phyloP scores from a whole-genome alignment of 2,329 filamentous ascomycete species.

The Fonsecaea erecta region DNA sequence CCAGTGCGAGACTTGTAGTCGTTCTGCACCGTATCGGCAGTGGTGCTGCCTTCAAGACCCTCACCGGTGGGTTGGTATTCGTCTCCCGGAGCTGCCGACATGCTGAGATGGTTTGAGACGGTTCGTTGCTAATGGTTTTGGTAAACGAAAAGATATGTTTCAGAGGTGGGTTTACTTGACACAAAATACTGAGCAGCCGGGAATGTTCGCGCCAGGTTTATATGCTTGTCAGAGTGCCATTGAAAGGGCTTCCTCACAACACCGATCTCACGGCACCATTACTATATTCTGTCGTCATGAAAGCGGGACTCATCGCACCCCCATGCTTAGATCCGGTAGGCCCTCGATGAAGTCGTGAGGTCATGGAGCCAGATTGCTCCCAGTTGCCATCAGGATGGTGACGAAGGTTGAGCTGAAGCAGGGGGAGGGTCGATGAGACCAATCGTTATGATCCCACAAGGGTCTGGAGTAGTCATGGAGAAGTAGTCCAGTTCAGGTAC shows the following conservation, averaged over 20 bases:
- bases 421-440: not conserved
- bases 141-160: not conserved
- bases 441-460: not conserved
- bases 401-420: not conserved
- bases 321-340: not conserved
- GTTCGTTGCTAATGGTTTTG: not conserved
- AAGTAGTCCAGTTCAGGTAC: constrained; percentile 7
- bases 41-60: constrained; percentile 20
- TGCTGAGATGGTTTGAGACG: not conserved
- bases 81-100: constrained; percentile 29
- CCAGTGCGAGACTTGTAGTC: constrained; percentile 55
- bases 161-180: not conserved
- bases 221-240: not conserved
- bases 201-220: not conserved
- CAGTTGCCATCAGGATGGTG: not conserved
- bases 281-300: constrained; percentile 14
- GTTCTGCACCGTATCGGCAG: constrained; percentile 44
- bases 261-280: not conserved
- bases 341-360: constrained; percentile 10
- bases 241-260: not conserved
- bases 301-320: not conserved
- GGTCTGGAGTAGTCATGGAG: not conserved
- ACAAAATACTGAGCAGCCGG: not conserved
- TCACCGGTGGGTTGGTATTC: constrained; percentile 27
- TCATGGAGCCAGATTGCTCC: constrained; percentile 13